These are phyloP conservation scores for Candida orba DNA, from an alignment of 805 yeast genomes.

Conservation along the genomic window DNA sequence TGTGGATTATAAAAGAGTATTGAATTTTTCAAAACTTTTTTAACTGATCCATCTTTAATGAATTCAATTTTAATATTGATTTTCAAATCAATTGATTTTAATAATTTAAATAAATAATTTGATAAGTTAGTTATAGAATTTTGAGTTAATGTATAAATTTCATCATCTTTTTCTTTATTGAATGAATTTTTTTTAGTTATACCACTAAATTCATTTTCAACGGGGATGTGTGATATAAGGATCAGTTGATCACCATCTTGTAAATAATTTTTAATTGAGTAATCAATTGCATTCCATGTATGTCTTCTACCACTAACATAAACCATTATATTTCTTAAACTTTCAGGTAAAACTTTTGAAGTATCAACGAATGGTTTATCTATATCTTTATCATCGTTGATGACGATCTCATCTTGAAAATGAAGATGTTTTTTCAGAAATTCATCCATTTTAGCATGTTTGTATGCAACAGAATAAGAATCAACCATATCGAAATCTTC, in stretches of 20 bases:
- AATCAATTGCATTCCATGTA: slow-evolving; percentile 23
- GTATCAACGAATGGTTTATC: no score
- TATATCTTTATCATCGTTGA: no score
- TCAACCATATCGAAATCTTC: slow-evolving; percentile 9
- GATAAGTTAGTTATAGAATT: slow-evolving; percentile 11
- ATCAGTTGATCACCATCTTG: slow-evolving; percentile 22
- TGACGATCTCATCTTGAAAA: not conserved
- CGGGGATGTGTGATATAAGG: slow-evolving; percentile 16
- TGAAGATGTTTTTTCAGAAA: slow-evolving; percentile 8
- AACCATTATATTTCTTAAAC: slow-evolving; percentile 16
- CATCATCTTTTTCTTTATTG: slow-evolving; percentile 6
- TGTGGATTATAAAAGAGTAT: slow-evolving; percentile 17
- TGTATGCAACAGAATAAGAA: slow-evolving; percentile 15
- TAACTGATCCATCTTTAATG: slow-evolving; percentile 14
- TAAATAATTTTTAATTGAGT: slow-evolving; percentile 15
- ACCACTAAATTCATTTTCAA: no score
- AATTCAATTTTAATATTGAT: slow-evolving; percentile 20
- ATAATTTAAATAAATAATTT: slow-evolving; percentile 10
- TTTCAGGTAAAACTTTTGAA: slow-evolving; percentile 10
- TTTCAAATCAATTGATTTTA: slow-evolving; percentile 12
- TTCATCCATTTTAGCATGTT: slow-evolving; percentile 13
- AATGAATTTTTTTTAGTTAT: not conserved
- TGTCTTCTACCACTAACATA: slow-evolving; percentile 54
- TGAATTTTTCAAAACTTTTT: slow-evolving; percentile 12
- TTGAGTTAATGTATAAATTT: slow-evolving; percentile 9